Base-by-base conservation (phyloP, 176 grass and related monocot species). In the Chrysopogon serrulatus region DNA sequence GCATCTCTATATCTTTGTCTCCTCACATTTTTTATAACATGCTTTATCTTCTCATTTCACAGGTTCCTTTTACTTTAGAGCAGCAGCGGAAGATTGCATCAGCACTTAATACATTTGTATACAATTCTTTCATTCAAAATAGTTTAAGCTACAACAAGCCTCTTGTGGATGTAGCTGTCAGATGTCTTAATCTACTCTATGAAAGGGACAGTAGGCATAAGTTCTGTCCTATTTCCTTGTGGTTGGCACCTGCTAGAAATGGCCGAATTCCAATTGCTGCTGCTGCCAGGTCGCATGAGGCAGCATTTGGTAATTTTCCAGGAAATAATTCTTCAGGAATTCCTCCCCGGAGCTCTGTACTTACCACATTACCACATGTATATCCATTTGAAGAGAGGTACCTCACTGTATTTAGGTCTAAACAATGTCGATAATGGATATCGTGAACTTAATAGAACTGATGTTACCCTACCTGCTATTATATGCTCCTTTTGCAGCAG, bases 301-400 rank as follows among this genome's bases (percentile, higher is more conserved):
- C 90, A 88, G 86, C 90, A 76, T 98, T 91, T 90, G 63, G 87
- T 73, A 87, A 79, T 81, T 59, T 86, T 17, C 49, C 73, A 77
- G 84, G 78, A 81, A 61, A 24, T 63, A 66, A 62, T 78, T 65
- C 68, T 80, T 94, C 88, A 81, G 87, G 77, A 69, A 65, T 91
- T 79, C 85, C 84, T 61, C 78, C 16, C 21, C 54, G 64, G 41
- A 93, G 82, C 68, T 89, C 92, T 82, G 84, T 93, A 39, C 88
- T 95, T 59, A 98, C 90, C 73, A 95, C 92, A 78, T 70, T 95
- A 36, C 96, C 96, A 32, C 89, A 98, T 93, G 93, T 95, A 68
- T 98, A 95, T 95, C 92, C 96, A 62, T 98, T 98, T 91, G 91
- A 92, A 40, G 93, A 95, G 85, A 98, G 96, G 96, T 98, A 93